Conservation (phyloP, 352 stramenopile genomes). For the Phytopythium litorale region DNA sequence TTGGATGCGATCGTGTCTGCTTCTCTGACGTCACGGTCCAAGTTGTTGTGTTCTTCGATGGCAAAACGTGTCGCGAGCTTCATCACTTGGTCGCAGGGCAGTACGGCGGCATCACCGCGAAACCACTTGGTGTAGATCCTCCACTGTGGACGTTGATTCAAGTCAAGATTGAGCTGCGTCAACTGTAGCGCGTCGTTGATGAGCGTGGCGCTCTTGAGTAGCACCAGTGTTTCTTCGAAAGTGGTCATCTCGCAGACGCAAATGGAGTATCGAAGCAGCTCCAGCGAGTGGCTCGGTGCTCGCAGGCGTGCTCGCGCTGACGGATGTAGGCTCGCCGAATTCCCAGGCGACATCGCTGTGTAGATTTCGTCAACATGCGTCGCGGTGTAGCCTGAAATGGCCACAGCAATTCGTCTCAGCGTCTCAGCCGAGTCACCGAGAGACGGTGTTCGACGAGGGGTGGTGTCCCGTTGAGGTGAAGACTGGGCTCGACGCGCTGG, state of each 20-base stretch:
- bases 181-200: slow-evolving; percentile 48
- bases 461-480: neutral
- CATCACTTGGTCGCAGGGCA: slow-evolving; percentile 52
- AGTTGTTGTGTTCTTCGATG: slow-evolving; percentile 47
- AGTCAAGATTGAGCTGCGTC: slow-evolving; percentile 28
- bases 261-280: slow-evolving; percentile 56
- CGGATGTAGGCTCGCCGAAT: slow-evolving; percentile 12
- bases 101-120: slow-evolving; percentile 43
- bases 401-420: slow-evolving; percentile 51
- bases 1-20: slow-evolving; percentile 56
- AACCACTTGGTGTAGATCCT: slow-evolving; percentile 57
- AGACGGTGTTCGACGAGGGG: neutral
- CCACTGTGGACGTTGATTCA: slow-evolving; percentile 10
- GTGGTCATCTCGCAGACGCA: slow-evolving; percentile 51
- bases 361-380: slow-evolving; percentile 57
- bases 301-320: slow-evolving; percentile 38
- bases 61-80: slow-evolving; percentile 54
- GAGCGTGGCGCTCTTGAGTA: slow-evolving; percentile 53
- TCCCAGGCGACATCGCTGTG: slow-evolving; percentile 1
- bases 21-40: slow-evolving; percentile 14
- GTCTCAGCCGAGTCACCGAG: slow-evolving; percentile 1
- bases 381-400: slow-evolving; percentile 57
- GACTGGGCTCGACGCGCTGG: neutral
- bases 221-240: slow-evolving; percentile 56
- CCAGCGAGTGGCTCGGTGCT: slow-evolving; percentile 51